Base-by-base conservation (phyloP, 2,329 filamentous ascomycete species). In the Lasiodiplodia citricola region DNA sequence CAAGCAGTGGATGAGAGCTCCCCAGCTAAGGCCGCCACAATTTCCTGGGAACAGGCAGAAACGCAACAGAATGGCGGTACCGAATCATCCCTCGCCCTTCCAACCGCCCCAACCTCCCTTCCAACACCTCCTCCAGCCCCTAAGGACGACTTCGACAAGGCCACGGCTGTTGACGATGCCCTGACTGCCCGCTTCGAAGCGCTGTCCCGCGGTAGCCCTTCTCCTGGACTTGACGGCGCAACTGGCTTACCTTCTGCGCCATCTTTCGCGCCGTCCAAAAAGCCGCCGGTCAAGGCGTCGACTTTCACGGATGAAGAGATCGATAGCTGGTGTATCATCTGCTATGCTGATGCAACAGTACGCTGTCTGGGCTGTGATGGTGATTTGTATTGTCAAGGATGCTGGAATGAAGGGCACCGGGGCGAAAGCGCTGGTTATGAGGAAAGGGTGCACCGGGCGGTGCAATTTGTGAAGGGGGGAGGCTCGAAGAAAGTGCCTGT, bases 331-430 rank as follows among this genome's bases (percentile, higher is more conserved):
- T 96, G 93, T 77, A 87, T 90, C 38, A 93, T 96, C 11, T 97
- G 93, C 76, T 88, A 91, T 57, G 92, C 93, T 69, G 91, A 96
- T 75, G 92, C 91, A 0, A 89, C 88, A 3, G 80, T 96, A 35
- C 85, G 85, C 68, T 97, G 93, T 76, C 76, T 89, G 0, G 92
- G 90, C 3, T 97, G 93, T 74, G 89, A 85, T 65, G 83, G 82
- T 1, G 87, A 94, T 71, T 82, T 93, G 51, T 96, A 95, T 76
- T 97, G 93, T 77, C 83, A 85, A 25, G 83, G 87, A 18, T 96
- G 93, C 82, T 97, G 93, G 93, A 86, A 85, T 69, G 92, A 95
- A 75, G 93, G 93, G 78, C 93, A 96, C 74, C 82, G 88, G 41
- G 90, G 91, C 0, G 88, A 89, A 0, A 83, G 84, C 55, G 92